These are phyloP conservation scores for Serendipita indica DNA, from an alignment of 768 basidiomycete genomes.

Conservation along the genomic window DNA sequence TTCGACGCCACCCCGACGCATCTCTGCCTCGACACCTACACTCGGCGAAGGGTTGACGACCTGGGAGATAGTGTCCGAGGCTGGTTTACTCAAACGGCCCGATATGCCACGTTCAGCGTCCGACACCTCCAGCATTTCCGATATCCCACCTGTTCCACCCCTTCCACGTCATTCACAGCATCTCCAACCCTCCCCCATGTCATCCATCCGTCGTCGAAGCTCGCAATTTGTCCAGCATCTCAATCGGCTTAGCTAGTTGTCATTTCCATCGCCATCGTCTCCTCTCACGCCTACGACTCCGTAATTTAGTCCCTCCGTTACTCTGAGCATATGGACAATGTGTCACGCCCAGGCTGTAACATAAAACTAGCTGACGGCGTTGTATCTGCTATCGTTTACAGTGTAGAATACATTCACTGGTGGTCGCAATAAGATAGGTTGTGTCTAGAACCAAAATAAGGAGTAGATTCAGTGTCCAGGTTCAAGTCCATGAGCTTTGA, in stretches of 20 bases:
- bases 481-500: constrained; percentile 35
- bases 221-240: neutral
- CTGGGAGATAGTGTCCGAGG: constrained; percentile 1
- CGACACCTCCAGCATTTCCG: neutral
- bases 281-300: neutral
- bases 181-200: neutral
- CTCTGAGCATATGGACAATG: neutral
- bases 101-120: neutral
- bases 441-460: constrained; percentile 1
- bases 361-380: neutral
- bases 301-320: neutral
- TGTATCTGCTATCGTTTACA: neutral
- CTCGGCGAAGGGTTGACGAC: neutral
- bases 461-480: constrained; percentile 20
- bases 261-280: neutral
- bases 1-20: neutral
- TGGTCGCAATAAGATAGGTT: constrained; percentile 3
- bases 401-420: constrained; percentile 1
- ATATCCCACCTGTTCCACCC: neutral
- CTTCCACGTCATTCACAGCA: neutral
- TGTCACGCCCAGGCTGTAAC: neutral
- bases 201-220: neutral
- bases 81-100: neutral
- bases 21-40: neutral
- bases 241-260: neutral